Percentiles rank a stretch among this genome's conserved stretches.
Evolutionary conservation across 805 yeast genomes (phyloP).

Genomic region (Barnettozyma pratensis): DNA sequence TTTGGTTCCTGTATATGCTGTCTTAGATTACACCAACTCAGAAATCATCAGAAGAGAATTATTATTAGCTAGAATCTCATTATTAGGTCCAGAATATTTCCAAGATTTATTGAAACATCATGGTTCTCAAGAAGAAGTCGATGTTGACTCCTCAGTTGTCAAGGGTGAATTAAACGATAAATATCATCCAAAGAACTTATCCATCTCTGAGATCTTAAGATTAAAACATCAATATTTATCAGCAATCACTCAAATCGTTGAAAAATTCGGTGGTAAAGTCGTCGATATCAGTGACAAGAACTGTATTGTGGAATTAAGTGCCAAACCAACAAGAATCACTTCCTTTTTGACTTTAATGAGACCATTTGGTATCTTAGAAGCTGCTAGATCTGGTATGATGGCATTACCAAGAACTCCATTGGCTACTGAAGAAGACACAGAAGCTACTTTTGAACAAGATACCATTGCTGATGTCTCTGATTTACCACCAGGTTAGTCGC

Average conservation of each 20-base stretch:
- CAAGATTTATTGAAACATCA: constrained; percentile 91
- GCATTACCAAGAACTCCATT: constrained; percentile 92
- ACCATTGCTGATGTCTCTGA: constrained; percentile 78
- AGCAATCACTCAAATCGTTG: constrained; percentile 73
- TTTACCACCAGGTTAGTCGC: constrained; percentile 88
- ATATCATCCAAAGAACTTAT: constrained; percentile 85
- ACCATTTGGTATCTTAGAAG: constrained; percentile 95
- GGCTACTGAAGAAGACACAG: constrained; percentile 12
- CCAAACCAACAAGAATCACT: constrained; percentile 86
- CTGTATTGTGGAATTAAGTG: constrained; percentile 89
- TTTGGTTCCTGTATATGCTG: constrained; percentile 97
- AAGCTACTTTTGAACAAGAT: constrained; percentile 51
- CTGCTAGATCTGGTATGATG: constrained; percentile 98
- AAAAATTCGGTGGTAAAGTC: constrained; percentile 88
- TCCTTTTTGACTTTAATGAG: constrained; percentile 84
- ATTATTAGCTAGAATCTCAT: constrained; percentile 83
- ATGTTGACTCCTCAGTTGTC: constrained; percentile 23
- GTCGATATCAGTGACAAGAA: constrained; percentile 91
- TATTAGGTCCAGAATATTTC: constrained; percentile 97
- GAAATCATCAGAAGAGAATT: constrained; percentile 90
- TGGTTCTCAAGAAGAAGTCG: constrained; percentile 26
- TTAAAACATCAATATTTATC: constrained; percentile 87
- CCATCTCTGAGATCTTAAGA: constrained; percentile 89
- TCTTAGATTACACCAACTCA: constrained; percentile 85
- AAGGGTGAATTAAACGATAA: constrained; percentile 25